These are phyloP conservation scores for Kalmusia sp. DNA, from an alignment of 2,329 filamentous ascomycete species.

Conservation along the genomic window DNA sequence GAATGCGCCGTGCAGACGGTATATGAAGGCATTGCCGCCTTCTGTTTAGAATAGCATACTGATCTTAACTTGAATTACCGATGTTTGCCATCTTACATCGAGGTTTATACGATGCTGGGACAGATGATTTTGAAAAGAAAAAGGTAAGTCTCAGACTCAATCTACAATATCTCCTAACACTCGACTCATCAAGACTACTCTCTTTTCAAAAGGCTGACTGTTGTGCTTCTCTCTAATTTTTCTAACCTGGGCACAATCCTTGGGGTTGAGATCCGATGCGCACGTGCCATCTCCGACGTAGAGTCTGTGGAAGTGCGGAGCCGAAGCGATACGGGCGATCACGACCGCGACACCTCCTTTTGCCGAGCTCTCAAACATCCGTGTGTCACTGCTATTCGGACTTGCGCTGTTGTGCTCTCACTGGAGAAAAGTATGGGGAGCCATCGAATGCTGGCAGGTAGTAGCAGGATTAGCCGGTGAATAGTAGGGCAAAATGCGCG, in stretches of 20 bases:
- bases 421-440: constrained; percentile 28
- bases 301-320: constrained; percentile 27
- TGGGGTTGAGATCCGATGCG: constrained; percentile 25
- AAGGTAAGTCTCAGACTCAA: not conserved
- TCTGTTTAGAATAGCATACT: not conserved
- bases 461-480: not conserved
- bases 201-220: not conserved
- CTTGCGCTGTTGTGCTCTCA: constrained; percentile 15
- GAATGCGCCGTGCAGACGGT: not conserved
- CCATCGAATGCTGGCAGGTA: constrained; percentile 16
- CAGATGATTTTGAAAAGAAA: not conserved
- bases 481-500: not conserved
- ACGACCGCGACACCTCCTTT: constrained; percentile 23
- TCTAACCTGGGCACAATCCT: constrained; percentile 9
- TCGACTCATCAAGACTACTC: not conserved
- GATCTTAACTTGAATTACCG: not conserved
- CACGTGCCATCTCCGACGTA: constrained; percentile 21
- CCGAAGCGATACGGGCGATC: constrained; percentile 17
- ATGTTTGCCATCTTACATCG: too few relatives aligned
- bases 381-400: constrained; percentile 25
- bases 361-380: constrained; percentile 26
- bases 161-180: not conserved
- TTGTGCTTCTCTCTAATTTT: not conserved
- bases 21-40: not conserved
- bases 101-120: too few relatives aligned